A percentile compares a stretch with the other conserved stretches of the same genome.
phyloP scores from a whole-genome alignment of 495 filamentous ascomycete species.

The Neurospora hispaniola region DNA sequence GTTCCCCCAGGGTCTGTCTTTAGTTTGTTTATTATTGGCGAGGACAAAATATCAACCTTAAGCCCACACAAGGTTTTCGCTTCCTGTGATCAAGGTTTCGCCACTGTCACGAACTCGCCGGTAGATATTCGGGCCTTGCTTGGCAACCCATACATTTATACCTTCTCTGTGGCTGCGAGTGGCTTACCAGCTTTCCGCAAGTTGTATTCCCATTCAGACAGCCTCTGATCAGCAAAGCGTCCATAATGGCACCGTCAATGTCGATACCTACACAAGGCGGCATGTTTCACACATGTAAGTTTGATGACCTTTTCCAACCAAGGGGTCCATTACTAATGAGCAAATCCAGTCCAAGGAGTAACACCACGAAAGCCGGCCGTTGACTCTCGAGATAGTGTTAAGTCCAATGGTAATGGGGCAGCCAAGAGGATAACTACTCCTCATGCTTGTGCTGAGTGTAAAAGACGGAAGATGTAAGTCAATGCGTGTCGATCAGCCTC shows the following conservation, averaged over 20 bases:
- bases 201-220: not conserved
- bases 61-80: not conserved
- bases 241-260: constrained; percentile 38
- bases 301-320: not conserved
- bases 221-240: not conserved
- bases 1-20: constrained; percentile 17
- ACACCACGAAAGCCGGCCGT: constrained; percentile 37
- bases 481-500: not conserved
- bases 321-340: constrained; percentile 1
- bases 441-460: constrained; percentile 50
- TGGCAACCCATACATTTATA: constrained; percentile 4
- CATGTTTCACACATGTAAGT: constrained; percentile 43
- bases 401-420: constrained; percentile 28
- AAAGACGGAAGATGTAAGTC: constrained; percentile 46
- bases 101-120: constrained; percentile 6
- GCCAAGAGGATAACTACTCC: constrained; percentile 45
- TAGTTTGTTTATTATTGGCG: constrained; percentile 4
- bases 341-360: constrained; percentile 31
- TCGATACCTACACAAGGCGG: constrained; percentile 39
- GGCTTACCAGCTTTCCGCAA: not conserved
- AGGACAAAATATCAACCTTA: not conserved
- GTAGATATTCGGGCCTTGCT: not conserved
- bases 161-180: not conserved
- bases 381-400: constrained; percentile 34
- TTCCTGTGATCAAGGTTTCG: constrained; percentile 3